Evolutionary conservation across 352 stramenopile species (phyloP), one percentile per base, ranked within the genome.

Genomic region (Blastocystis sp.): DNA sequence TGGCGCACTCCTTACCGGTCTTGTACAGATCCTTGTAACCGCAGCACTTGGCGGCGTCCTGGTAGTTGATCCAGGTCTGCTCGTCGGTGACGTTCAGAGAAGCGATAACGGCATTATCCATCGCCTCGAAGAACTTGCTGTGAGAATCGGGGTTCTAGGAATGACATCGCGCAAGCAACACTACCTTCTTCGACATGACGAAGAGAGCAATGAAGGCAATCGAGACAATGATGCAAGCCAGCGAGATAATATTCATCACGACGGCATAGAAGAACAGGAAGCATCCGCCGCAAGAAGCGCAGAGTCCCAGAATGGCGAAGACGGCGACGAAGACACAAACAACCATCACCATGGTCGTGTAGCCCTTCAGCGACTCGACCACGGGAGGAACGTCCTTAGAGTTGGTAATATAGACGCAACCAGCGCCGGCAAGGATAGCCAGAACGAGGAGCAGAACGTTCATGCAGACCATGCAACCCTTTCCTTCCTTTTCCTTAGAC

Each of bases 181-280:
- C 28, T 28, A 76, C 66, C 66, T 76, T 76, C 66, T 76, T 76
- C 7, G 66, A 76, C 21, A 76, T 23, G 53, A 10, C 66, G 21
- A 52, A 76, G 66, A 76, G 40, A 17, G 53, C 48, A 56, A 76
- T 28, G 41, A 45, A 40, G n/a, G 53, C 3, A 28, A 76, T 76
- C 11, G 66, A 59, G 3, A 41, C 21, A 76, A 76, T n/a, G 28
- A 76, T 21, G 53, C 66, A 76, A 2, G 53, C 66, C 2, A 76
- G 11, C 2, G 66, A 59, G 3, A 76, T 56, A 41, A 48, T 28
- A 28, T 76, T 28, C 21, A 76, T 76, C 48, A n/a, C 66, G 48
- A 76, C 23, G 21, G n/a, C 38, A 28, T 76, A 76, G 66, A 76
- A 28, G 38, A 38, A 76, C 17, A 76, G 38, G 21, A 76, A n/a